Evolutionary conservation across 1,284 basidiomycete species (phyloP).

Genomic region (Cerioporus squamosus): DNA sequence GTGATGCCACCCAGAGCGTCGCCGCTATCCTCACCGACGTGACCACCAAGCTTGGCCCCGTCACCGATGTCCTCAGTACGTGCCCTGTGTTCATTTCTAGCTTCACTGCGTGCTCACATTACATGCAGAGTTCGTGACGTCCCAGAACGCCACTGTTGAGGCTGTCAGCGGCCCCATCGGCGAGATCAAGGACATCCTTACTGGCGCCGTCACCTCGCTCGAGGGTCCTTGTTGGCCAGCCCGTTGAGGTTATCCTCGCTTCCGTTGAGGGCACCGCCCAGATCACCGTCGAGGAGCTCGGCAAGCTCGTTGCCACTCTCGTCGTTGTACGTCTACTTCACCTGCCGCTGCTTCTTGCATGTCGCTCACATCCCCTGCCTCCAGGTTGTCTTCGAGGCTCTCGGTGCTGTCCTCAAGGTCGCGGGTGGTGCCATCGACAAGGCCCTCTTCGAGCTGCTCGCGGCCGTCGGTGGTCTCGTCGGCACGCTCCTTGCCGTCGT

Average conservation of each 20-base stretch:
- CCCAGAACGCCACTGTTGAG: conserved; percentile 36
- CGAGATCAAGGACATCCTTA: conserved; percentile 37
- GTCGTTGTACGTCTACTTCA: conserved; percentile 24
- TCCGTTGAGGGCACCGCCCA: conserved; percentile 33
- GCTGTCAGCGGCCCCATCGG: conserved; percentile 32
- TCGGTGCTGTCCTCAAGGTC: conserved; percentile 40
- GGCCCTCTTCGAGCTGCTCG: conserved; percentile 33
- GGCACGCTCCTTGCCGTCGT: conserved; percentile 35
- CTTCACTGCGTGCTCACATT: not conserved
- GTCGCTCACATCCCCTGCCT: not conserved
- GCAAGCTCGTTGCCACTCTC: conserved; percentile 34
- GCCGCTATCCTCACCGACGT: conserved; percentile 29
- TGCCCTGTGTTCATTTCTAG: not conserved
- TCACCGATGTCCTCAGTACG: conserved; percentile 38
- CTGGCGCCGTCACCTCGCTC: conserved; percentile 35
- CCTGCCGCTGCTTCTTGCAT: no score
- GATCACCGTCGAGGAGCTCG: conserved; percentile 37
- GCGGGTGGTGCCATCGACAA: conserved; percentile 30
- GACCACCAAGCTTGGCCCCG: conserved; percentile 29
- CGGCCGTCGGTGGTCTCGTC: conserved; percentile 35
- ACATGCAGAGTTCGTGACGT: conserved; percentile 34
- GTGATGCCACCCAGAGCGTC: conserved; percentile 26
- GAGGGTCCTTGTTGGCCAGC: conserved; percentile 39
- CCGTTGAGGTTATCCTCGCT: conserved; percentile 36
- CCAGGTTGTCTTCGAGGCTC: conserved; percentile 40